Evolutionary conservation across 768 basidiomycete genomes (phyloP), one percentile per base, ranked within the genome.

Genomic region (Chlorophyllum brunneum): DNA sequence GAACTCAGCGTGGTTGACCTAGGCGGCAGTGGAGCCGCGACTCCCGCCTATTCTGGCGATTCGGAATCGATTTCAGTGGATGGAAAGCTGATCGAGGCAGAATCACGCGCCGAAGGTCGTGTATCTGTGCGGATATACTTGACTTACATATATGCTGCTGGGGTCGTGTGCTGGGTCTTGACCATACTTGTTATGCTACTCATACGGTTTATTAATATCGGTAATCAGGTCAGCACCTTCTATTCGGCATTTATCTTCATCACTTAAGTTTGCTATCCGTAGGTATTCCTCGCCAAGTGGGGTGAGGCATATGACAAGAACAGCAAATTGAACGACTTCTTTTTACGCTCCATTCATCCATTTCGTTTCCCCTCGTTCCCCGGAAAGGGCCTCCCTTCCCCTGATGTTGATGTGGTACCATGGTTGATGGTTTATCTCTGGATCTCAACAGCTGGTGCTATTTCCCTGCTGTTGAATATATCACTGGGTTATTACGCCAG

Each of bases 281-380:
- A 87, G 83, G 70, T 86, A 20, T 88, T 82, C 63, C 70, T 88
- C 16, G 82, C 85, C 4, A 71, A 70, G 31, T 88, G 85, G 85
- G 81, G 83, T 8, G 83, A 85, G 61, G 84, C 85, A 10, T 86
- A 86, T 55, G 66, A 77, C 63, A 56, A 67, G 40, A 60, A 65
- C 10, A 22, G 36, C 27, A 22, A 27, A 23, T 27, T 26, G 10
- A 16, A 4, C 4, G 39, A 15, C 13, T n/a, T 29, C 15, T 46
- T 51, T 27, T 18, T 59, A 60, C 59, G 57, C 53, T 18, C 34
- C 55, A 2, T 52, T 62, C 11, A 44, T 51, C 29, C n/a, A 56
- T 8, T 24, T 57, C 31, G 55, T 53, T 61, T 26, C 39, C 64
- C n/a, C 24, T 63, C 20, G 3, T 68, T 70, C 55, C 77, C 77